Evolutionary conservation across 2,329 filamentous ascomycete species (phyloP).

Genomic region (Alternaria sp.): DNA sequence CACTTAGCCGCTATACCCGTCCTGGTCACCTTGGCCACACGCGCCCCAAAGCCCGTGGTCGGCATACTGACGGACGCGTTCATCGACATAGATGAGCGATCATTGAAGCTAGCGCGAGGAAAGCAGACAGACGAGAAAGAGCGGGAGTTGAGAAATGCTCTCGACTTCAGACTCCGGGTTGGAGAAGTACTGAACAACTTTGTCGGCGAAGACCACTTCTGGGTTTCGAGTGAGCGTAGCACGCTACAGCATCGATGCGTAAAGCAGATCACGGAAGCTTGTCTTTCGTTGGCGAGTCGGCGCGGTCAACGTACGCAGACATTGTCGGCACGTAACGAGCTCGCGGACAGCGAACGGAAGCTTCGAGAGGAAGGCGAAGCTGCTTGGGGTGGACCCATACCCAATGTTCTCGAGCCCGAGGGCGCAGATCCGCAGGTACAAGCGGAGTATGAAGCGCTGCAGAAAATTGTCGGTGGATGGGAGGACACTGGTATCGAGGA

Average conservation of each 20-base stretch:
- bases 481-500: slow-evolving; percentile 68
- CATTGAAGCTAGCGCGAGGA: slow-evolving; percentile 24
- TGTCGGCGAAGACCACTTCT: slow-evolving; percentile 26
- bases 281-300: slow-evolving; percentile 70
- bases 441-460: slow-evolving; percentile 57
- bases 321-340: slow-evolving; percentile 62
- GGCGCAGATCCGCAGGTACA: slow-evolving; percentile 29
- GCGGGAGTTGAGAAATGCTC: slow-evolving; percentile 41
- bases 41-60: slow-evolving; percentile 67
- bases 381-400: slow-evolving; percentile 62
- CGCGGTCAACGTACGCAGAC: slow-evolving; percentile 68
- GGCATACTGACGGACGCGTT: slow-evolving; percentile 72
- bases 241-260: slow-evolving; percentile 13
- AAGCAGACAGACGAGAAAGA: slow-evolving; percentile 29
- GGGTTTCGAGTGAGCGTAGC: slow-evolving; percentile 4
- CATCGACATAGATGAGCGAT: slow-evolving; percentile 64
- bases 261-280: slow-evolving; percentile 58
- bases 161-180: slow-evolving; percentile 71
- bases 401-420: slow-evolving; percentile 42
- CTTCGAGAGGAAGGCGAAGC: slow-evolving; percentile 58
- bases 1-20: slow-evolving; percentile 72
- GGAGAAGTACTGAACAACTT: slow-evolving; percentile 60
- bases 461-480: slow-evolving; percentile 71
- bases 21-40: slow-evolving; percentile 66
- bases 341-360: slow-evolving; percentile 57